Evolutionary conservation across 495 filamentous ascomycete genomes (phyloP), one percentile per base, ranked within the genome.

Genomic region (Aspergillus mulundensis): DNA sequence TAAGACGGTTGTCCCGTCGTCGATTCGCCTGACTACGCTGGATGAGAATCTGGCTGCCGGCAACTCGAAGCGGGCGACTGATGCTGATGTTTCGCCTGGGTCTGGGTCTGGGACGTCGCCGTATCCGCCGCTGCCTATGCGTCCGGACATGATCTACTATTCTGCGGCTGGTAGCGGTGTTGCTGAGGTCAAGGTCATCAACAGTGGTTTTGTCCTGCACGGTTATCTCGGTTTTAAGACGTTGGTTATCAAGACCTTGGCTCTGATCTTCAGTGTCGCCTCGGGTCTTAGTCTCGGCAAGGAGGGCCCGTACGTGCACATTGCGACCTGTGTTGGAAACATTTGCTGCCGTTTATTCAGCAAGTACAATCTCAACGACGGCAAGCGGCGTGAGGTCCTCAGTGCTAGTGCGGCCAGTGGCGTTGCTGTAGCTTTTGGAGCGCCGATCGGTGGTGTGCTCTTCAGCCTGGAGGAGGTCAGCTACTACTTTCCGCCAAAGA

Each of bases 401-500:
- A 95, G 90, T 60, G 93, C 93, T 2, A 90, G 89, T 48, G 92
- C 93, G 5, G 92, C 93, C 5, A 90, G 89, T 48, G 93, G 93
- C 60, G 93, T 97, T 25, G 90, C 91, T 15, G 93, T 97, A 16
- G 93, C 93, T 19, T 97, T 97, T 68, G 93, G 93, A 23, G 91
- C 93, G 1, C 93, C 93, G 11, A 87, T 97, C 48, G 90, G 90
- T 10, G 93, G 93, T 36, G 93, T 97, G 14, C 79, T 97, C 7
- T 97, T 97, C 69, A 90, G 91, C 52, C 73, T 97, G 21, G 93
- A 97, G 71, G 93, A 97, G 78, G 90, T 96, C 64, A 88, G 81
- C 68, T 98, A 98, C 69, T 98, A 96, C 67, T 97, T 97, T 70
- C 94, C 93, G 4, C 89, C 94, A n/a, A 97, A 98, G 72, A 97